Evolutionary conservation across 495 filamentous ascomycete genomes (phyloP).

Genomic region (Hypoxylon fuscum): DNA sequence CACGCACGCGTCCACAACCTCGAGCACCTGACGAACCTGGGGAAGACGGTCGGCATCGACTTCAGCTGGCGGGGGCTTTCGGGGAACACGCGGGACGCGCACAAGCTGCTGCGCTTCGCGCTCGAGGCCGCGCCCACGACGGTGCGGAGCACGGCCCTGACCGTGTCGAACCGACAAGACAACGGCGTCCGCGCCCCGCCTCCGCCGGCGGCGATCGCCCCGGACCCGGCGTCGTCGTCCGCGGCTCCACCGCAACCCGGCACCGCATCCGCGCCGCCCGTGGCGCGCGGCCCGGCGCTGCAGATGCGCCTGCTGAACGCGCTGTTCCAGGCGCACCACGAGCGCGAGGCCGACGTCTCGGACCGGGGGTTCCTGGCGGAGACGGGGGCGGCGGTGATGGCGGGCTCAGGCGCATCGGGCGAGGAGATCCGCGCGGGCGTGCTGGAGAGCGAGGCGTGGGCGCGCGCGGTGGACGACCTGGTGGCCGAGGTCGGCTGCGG

Average conservation of each 20-base stretch:
- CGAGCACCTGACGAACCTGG: constrained; percentile 54
- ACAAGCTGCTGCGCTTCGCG: constrained; percentile 75
- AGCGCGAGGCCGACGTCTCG: constrained; percentile 78
- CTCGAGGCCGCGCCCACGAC: constrained; percentile 61
- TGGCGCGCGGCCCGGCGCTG: constrained; percentile 47
- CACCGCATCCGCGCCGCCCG: not conserved
- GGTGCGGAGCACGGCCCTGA: constrained; percentile 26
- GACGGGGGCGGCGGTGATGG: constrained; percentile 61
- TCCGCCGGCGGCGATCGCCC: not conserved
- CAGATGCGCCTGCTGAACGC: constrained; percentile 72
- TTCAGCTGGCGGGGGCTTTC: constrained; percentile 77
- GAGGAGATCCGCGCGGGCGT: constrained; percentile 67
- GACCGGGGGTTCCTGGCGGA: constrained; percentile 64
- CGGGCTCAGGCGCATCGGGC: constrained; percentile 57
- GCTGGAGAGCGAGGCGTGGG: constrained; percentile 61
- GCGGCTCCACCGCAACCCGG: not conserved
- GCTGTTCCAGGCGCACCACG: constrained; percentile 75
- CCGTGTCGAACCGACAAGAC: no score
- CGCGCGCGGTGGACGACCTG: constrained; percentile 35
- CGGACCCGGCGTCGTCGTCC: not conserved
- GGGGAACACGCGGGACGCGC: constrained; percentile 78
- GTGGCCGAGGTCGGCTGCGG: constrained; percentile 50
- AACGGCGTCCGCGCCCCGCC: constrained; percentile 14
- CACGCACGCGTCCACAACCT: constrained; percentile 4
- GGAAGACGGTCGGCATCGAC: constrained; percentile 67